These are phyloP conservation scores for Zygosaccharomyces pseudorouxii DNA, from an alignment of 805 yeast genomes.

Conservation along the genomic window DNA sequence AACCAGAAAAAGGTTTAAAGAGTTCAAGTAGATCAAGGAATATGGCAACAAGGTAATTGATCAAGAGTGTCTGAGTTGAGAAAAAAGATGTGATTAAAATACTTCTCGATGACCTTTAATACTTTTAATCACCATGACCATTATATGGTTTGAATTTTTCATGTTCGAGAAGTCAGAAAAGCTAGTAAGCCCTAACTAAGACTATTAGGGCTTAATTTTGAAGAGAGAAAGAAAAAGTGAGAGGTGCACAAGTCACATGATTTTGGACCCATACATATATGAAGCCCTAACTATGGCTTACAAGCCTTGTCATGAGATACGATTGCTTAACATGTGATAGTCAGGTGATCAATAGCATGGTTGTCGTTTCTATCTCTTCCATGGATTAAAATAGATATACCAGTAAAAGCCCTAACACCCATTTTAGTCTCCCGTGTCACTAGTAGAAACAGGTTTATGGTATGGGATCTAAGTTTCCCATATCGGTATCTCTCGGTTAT, in stretches of 20 bases:
- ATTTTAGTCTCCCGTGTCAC: too few relatives aligned
- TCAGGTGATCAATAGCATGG: too few relatives aligned
- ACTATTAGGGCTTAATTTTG: neutral
- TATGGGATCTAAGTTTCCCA: too few relatives aligned
- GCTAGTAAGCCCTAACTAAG: neutral
- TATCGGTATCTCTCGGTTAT: neutral
- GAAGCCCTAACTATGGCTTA: neutral
- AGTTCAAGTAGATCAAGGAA: too few relatives aligned
- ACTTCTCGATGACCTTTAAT: neutral
- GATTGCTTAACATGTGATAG: too few relatives aligned
- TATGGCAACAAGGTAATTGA: neutral
- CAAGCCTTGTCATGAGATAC: too few relatives aligned
- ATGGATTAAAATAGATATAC: too few relatives aligned
- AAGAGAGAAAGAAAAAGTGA: neutral
- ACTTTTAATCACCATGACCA: neutral
- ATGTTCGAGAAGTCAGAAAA: slow-evolving; percentile 4
- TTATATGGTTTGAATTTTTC: slow-evolving; percentile 4
- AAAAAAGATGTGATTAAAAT: neutral
- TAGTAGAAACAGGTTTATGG: too few relatives aligned
- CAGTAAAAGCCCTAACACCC: too few relatives aligned
- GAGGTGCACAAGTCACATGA: neutral
- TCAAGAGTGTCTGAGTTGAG: neutral
- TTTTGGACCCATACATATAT: neutral
- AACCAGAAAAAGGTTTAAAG: too few relatives aligned
- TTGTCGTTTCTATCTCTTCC: too few relatives aligned